A percentile compares a stretch with the other conserved stretches of the same genome.
These are phyloP conservation scores for Lepidopterella palustris DNA, from an alignment of 495 filamentous ascomycete genomes.

Conservation along the genomic window DNA sequence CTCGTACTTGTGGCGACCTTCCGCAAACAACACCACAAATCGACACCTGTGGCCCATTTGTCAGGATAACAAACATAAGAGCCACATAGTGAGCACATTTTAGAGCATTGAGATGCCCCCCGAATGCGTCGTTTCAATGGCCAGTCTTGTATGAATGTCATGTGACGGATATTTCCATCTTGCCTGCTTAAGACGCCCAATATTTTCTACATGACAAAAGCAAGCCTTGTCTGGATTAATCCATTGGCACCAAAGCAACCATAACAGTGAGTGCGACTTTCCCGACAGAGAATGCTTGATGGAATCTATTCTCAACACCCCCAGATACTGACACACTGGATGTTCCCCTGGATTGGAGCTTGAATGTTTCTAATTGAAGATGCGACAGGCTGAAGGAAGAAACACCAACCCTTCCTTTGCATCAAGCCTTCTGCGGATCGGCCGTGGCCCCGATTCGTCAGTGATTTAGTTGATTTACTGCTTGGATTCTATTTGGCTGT, in stretches of 20 bases:
- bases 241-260: background rate
- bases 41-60: background rate
- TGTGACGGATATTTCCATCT: background rate
- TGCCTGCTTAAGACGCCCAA: background rate
- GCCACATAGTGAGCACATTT: background rate
- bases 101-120: background rate
- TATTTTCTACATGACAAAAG: background rate
- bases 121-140: too few species aligned
- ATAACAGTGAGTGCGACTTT: background rate
- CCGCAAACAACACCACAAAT: too few species aligned
- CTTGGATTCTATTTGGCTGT: conserved; percentile 41
- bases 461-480: conserved; percentile 51
- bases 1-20: background rate
- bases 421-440: conserved; percentile 48
- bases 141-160: too few species aligned
- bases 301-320: background rate
- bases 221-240: background rate
- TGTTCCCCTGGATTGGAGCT: background rate
- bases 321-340: background rate
- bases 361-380: background rate
- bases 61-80: background rate
- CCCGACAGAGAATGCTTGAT: background rate
- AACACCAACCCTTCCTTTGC: background rate
- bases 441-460: conserved; percentile 69
- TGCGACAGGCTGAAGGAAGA: too few species aligned